Evolutionary conservation across 2,329 filamentous ascomycete genomes (phyloP), one percentile per base, ranked within the genome.

Genomic region (Aspergillus brasiliensis): DNA sequence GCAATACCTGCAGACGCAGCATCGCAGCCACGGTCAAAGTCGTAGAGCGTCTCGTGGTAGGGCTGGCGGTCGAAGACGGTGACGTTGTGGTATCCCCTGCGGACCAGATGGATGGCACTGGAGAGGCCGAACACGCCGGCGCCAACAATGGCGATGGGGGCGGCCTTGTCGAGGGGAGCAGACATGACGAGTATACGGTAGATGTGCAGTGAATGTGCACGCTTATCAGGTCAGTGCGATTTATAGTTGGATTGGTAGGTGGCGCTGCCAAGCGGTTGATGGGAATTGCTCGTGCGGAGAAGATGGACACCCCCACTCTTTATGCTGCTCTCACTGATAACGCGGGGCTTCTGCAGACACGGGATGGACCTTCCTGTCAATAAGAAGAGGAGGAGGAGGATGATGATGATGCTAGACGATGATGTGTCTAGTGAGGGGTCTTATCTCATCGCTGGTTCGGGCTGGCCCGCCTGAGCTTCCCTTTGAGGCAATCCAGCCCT

Each of bases 1-100:
- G 31, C 55, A 58, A 59, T 53, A 77, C 74, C 77, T 56, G 80
- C 78, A 4, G 78, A 81, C 0, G 81, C 80, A 2, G 73, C 75
- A 65, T 82, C 79, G 51, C 76, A 75, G 21, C 81, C 81, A 0
- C 69, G 60, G 1, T 71, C 62, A 56, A 78, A 79, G 6, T 77
- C 76, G 54, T 83, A 83, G 0, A 66, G 67, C 0, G 71, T 71
- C 34, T 76, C 57, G 11, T 79, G 73, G 34, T 81, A 73, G 17
- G 77, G 70, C 63, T 83, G 79, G 62, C 75, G 76, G 65, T 85
- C 82, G 34, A 84, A 73, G 10, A 84, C 75, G 8, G 76, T 82
- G 25, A 84, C 73, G 60, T 80, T 73, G 5, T 19, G 72, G 66
- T 83, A 84, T 3, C 82, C 82, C 10, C 78, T 67, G 51, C 72